Conservation (phyloP, 2,329 filamentous ascomycete species). For the Trichoderma afroharzianum region DNA sequence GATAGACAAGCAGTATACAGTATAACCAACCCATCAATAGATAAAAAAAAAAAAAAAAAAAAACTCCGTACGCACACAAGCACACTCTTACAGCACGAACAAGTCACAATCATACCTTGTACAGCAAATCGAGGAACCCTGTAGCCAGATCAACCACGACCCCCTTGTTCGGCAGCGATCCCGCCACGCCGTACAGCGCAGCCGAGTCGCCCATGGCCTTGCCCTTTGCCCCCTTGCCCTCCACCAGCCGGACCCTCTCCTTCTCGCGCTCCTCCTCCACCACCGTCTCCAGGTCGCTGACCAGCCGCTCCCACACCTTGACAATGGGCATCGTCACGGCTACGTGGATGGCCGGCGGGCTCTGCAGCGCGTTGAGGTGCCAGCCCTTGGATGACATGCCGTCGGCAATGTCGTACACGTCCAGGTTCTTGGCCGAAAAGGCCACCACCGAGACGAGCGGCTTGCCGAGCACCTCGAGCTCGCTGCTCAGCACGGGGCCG, state of each 20-base stretch:
- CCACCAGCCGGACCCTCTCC: conserved; percentile 66
- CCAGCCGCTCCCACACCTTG: conserved; percentile 74
- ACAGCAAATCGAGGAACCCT: conserved; percentile 88
- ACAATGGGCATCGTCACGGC: conserved; percentile 87
- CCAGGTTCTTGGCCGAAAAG: conserved; percentile 76
- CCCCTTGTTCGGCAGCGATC: conserved; percentile 91
- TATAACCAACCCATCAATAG: background rate
- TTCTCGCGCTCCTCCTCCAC: conserved; percentile 75
- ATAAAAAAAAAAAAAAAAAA: background rate
- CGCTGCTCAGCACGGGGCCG: conserved; percentile 63
- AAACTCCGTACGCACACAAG: background rate
- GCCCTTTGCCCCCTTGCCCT: conserved; percentile 63
- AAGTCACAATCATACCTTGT: conserved; percentile 63
- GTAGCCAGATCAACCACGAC: conserved; percentile 86
- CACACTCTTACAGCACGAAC: background rate
- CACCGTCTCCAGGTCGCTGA: conserved; percentile 66
- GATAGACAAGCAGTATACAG: background rate
- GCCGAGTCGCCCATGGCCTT: conserved; percentile 74
- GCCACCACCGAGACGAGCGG: conserved; percentile 89
- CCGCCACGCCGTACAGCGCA: conserved; percentile 91
- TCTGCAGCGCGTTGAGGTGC: conserved; percentile 94
- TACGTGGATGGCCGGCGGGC: conserved; percentile 86
- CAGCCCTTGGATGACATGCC: conserved; percentile 80
- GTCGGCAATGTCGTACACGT: conserved; percentile 94
- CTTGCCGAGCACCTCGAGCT: conserved; percentile 76